These are phyloP conservation scores for Russula foetens DNA, from an alignment of 768 basidiomycete genomes.

Conservation along the genomic window DNA sequence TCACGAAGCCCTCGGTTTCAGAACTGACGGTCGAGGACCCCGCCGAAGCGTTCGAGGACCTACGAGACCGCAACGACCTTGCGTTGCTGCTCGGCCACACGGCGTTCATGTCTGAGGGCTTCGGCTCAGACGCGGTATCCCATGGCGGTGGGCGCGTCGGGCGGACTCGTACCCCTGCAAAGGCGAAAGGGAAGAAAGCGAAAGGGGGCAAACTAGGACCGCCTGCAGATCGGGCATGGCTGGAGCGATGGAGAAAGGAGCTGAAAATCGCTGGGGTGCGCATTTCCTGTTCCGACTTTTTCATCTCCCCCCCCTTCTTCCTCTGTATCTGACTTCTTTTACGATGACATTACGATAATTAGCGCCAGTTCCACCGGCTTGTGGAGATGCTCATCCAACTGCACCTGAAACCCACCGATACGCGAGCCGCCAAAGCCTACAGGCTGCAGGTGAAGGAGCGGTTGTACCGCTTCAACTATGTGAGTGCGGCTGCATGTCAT, in stretches of 20 bases:
- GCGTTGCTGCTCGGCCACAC: conserved; percentile 59
- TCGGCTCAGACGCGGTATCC: conserved; percentile 33
- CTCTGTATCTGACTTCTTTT: not conserved
- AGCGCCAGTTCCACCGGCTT: conserved; percentile 93
- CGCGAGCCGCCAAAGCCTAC: conserved; percentile 51
- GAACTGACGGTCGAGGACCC: conserved; percentile 98
- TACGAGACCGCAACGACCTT: conserved; percentile 88
- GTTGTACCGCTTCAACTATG: conserved; percentile 91
- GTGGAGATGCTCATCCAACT: conserved; percentile 84
- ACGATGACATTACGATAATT: not conserved
- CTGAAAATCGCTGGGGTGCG: conserved; percentile 83
- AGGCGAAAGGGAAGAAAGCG: conserved; percentile 31
- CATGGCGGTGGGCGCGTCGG: conserved; percentile 33
- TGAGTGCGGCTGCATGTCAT: conserved; percentile 32
- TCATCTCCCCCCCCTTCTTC: not conserved
- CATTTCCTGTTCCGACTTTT: not conserved
- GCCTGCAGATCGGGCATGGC: conserved; percentile 68
- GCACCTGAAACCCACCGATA: conserved; percentile 56
- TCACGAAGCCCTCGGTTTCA: conserved; percentile 59
- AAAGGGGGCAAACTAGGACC: conserved; percentile 62
- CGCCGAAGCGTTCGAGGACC: conserved; percentile 94
- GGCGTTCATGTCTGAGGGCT: conserved; percentile 65
- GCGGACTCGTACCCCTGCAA: conserved; percentile 23
- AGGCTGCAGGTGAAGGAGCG: conserved; percentile 92
- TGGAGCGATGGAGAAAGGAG: conserved; percentile 70